These are phyloP conservation scores for Fusarium dimerum DNA, from an alignment of 2,329 filamentous ascomycete genomes.

Conservation along the genomic window DNA sequence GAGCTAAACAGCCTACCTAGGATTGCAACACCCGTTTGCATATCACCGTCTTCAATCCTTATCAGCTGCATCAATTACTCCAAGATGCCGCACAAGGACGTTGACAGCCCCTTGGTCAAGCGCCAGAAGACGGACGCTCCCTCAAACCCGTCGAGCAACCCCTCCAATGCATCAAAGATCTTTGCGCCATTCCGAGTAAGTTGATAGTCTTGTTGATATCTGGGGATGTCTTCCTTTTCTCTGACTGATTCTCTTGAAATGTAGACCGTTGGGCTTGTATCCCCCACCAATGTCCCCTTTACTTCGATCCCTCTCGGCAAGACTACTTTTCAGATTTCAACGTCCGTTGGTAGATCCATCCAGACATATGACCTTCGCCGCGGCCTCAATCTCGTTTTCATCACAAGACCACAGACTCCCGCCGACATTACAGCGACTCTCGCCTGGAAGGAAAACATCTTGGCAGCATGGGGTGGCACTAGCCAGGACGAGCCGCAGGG, in stretches of 20 bases:
- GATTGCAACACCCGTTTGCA: conserved; percentile 9
- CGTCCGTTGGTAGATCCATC: conserved; percentile 83
- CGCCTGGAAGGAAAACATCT: conserved; percentile 83
- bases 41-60: conserved; percentile 4
- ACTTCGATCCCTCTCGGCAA: conserved; percentile 87
- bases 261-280: conserved; percentile 90
- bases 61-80: conserved; percentile 8
- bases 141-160: conserved; percentile 37
- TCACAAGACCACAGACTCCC: conserved; percentile 88
- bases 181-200: conserved; percentile 92
- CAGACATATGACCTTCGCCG: conserved; percentile 95
- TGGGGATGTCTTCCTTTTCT: conserved; percentile 6
- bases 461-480: conserved; percentile 83
- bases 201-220: conserved; percentile 9
- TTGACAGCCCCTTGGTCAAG: conserved; percentile 68
- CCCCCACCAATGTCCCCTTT: conserved; percentile 87
- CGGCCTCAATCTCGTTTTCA: conserved; percentile 89
- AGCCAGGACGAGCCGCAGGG: conserved; percentile 58
- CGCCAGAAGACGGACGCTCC: conserved; percentile 62
- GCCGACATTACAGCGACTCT: conserved; percentile 80
- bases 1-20: conserved; percentile 14
- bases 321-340: conserved; percentile 96
- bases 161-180: conserved; percentile 68
- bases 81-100: conserved; percentile 59
- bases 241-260: neutral